Conservation (phyloP, 345 rosid species). For the Litchi chinensis region DNA sequence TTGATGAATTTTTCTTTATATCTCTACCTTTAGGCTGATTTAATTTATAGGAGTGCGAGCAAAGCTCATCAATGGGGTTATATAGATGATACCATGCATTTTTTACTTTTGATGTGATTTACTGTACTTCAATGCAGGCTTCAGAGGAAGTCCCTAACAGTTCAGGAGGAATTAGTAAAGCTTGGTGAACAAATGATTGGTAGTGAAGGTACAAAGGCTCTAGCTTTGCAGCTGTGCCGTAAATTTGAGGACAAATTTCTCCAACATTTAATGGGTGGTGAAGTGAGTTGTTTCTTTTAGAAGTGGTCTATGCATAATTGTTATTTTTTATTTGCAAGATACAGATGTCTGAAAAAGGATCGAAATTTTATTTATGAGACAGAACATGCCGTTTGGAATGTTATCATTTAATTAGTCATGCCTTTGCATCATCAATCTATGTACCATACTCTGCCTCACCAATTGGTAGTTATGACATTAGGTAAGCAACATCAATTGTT, state of each 20-base stretch:
- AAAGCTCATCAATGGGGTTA: background rate
- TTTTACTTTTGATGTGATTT: background rate
- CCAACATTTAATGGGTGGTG: conserved; percentile 84
- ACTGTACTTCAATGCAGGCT: conserved; percentile 51
- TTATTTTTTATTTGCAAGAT: background rate
- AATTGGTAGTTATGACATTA: background rate
- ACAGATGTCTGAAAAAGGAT: background rate
- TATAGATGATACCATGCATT: background rate
- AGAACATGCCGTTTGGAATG: background rate
- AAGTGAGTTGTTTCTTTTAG: conserved; percentile 58
- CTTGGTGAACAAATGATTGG: conserved; percentile 87
- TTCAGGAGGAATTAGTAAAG: conserved; percentile 84
- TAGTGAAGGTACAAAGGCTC: conserved; percentile 94
- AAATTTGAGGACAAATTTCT: conserved; percentile 99
- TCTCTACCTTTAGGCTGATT: conserved; percentile 1
- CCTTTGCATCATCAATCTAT: conserved; percentile 6
- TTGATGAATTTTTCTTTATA: background rate
- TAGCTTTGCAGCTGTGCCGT: conserved; percentile 98
- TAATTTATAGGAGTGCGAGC: background rate
- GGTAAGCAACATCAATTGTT: background rate
- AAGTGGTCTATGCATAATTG: background rate
- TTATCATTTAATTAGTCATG: background rate
- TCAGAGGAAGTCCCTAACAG: conserved; percentile 87
- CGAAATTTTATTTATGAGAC: background rate
- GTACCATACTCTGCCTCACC: background rate